Base-by-base conservation (phyloP, 176 grass and related monocot genomes). In the Oryza officinalis region DNA sequence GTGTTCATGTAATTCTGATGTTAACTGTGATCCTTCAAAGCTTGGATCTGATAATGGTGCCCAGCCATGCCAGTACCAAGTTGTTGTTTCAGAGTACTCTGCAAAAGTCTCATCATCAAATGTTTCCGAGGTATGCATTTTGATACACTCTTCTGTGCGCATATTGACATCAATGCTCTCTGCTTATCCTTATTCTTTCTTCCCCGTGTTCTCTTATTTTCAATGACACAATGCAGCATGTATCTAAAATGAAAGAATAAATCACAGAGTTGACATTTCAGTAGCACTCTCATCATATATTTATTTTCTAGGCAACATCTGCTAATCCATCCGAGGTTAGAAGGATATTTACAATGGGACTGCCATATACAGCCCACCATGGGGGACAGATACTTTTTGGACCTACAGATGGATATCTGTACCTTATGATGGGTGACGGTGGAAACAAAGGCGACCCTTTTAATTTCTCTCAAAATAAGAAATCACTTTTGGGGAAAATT, bases 1-100 rank as follows among this genome's bases (percentile, higher is more conserved):
- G 81, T 98, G 95, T 81, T 91, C 92, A 45, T 95, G 95, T 78
- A 98, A 98, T 81, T 98, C 92, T 81, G 88, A 90, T 89, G 83
- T 91, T 84, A 87, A 27, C 63, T 98, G 95, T 82, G 92, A 98
- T 76, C 95, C 95, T 25, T 91, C 92, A 8, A 95, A 98, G 47
- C 92, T 95, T 1, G 87, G 89, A 0, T 28, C 86, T 17, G 82
- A 89, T 31, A 84, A 84, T 46, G 92, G 95, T 84, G 88, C 87
- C 28, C 88, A 81, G 61, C 95, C 95, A 69, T 98, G 95, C 82
- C 84, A 92, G 60, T 98, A 89, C 83, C 90, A 94, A 63, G 76
- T 76, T 69, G 87, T 93, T 17, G 75, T 98, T 89, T 84, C 95
- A 1, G 95, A 98, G 71, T 98, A 86, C 71, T 91, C 90, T 83